Evolutionary conservation across 306 rosid species (phyloP).

Genomic region (Clitoria ternatea): DNA sequence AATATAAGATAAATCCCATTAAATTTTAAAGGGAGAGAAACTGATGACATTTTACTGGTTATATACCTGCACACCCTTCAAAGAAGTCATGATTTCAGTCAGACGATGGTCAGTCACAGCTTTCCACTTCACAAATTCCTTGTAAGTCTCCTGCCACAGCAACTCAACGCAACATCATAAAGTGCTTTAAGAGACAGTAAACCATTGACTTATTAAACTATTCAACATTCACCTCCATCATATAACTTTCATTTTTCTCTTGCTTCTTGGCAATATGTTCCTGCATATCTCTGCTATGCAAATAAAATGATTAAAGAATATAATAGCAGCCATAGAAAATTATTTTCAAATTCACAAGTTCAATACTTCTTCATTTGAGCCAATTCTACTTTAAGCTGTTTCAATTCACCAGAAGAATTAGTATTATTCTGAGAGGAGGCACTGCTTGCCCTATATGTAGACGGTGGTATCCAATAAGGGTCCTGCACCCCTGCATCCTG

Average conservation of each 20-base stretch:
- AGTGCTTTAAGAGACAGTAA: not conserved
- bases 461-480: slow-evolving; percentile 70
- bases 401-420: slow-evolving; percentile 58
- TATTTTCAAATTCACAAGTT: slow-evolving; percentile 13
- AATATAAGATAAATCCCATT: not conserved
- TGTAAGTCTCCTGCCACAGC: slow-evolving; percentile 39
- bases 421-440: slow-evolving; percentile 24
- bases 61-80: slow-evolving; percentile 74
- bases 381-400: slow-evolving; percentile 59
- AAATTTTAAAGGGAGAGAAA: slow-evolving; percentile 2
- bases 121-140: slow-evolving; percentile 64
- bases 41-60: not conserved
- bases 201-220: slow-evolving; percentile 4
- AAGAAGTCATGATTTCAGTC: slow-evolving; percentile 48
- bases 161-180: slow-evolving; percentile 17
- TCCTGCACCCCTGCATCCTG: slow-evolving; percentile 70
- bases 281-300: slow-evolving; percentile 65
- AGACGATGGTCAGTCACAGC: slow-evolving; percentile 50
- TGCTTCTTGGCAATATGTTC: slow-evolving; percentile 46
- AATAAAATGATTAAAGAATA: slow-evolving; percentile 26
- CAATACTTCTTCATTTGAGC: slow-evolving; percentile 65
- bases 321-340: slow-evolving; percentile 18
- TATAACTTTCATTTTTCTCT: slow-evolving; percentile 33
- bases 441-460: slow-evolving; percentile 23
- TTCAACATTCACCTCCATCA: slow-evolving; percentile 50